Evolutionary conservation across 75 land plant species (phyloP).

Genomic region (Adiantum capillusveneris): DNA sequence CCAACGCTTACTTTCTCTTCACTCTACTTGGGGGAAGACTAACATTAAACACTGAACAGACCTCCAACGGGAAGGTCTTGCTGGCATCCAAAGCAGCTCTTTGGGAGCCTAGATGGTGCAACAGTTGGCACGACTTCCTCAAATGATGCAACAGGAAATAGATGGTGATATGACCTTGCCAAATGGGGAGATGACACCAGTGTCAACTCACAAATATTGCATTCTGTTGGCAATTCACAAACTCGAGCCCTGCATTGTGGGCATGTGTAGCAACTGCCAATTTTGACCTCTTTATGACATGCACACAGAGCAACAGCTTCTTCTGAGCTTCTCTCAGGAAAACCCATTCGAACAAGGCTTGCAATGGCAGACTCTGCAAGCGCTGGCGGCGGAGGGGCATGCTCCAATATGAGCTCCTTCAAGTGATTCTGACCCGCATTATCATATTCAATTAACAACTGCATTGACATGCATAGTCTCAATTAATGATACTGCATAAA

Average conservation of each 20-base stretch:
- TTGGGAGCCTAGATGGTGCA: conserved; percentile 15
- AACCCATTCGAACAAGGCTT: conserved; percentile 93
- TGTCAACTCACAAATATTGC: conserved; percentile 78
- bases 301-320: conserved; percentile 85
- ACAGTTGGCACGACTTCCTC: conserved; percentile 43
- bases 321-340: conserved; percentile 90
- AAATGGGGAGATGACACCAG: conserved; percentile 95
- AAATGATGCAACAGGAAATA: conserved; percentile 81
- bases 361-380: conserved; percentile 84
- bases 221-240: conserved; percentile 91
- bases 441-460: too few relatives aligned
- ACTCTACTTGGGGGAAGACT: not conserved
- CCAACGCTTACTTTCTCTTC: too few relatives aligned
- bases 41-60: conserved; percentile 15
- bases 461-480: too few relatives aligned
- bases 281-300: conserved; percentile 87
- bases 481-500: too few relatives aligned
- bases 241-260: conserved; percentile 92
- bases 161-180: conserved; percentile 97
- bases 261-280: conserved; percentile 92
- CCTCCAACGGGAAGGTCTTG: conserved; percentile 58
- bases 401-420: conserved; percentile 83
- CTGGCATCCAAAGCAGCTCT: conserved; percentile 85
- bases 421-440: conserved; percentile 62
- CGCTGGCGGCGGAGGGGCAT: conserved; percentile 98